Evolutionary conservation across 2,329 filamentous ascomycete species (phyloP), one percentile per base, ranked within the genome.

Genomic region (Penicillium sp.): DNA sequence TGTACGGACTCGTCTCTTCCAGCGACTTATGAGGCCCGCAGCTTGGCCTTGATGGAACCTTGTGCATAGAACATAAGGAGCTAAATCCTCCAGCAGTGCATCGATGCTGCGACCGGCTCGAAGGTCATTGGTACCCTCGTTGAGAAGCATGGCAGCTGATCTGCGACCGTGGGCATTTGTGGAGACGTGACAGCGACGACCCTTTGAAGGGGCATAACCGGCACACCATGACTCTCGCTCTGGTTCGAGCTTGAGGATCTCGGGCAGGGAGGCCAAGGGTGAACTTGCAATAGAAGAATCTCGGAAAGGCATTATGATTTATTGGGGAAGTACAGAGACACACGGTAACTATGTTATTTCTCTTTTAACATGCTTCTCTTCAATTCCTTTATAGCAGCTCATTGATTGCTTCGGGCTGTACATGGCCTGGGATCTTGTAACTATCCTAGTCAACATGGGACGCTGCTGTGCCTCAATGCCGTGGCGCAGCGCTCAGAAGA

Each of bases 31-130:
- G 42, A 66, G 53, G 35, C 14, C 29, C 1, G 30, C 30, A 11
- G 62, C 64, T 39, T 65, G 63, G 7, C 29, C 16, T 32, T 67
- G 62, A 41, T 67, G 65, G 3, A 39, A 57, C 2, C 41, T 30
- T 19, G 10, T 59, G 46, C 66, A 68, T 27, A 69, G 40, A 8
- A 62, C 60, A 30, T 57, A 30, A 23, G 62, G 61, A n/a, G 65
- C 65, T 7, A 69, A 27, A 13, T 62, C 41, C 32, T 61, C 42
- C 0, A 68, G 50, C 11, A 64, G 34, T 2, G 48, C 38, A 23
- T 60, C 32, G 18, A 64, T 60, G 19, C 18, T 38, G 3, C 10
- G 16, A 30, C 63, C 60, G 2, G 42, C 55, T 1, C 35, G 52
- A 23, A 65, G 34, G 1, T 51, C 30, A 9, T 53, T 36, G 16